Evolutionary conservation across 2,329 filamentous ascomycete species (phyloP), one percentile per base, ranked within the genome.

Genomic region (Phoma sp.): DNA sequence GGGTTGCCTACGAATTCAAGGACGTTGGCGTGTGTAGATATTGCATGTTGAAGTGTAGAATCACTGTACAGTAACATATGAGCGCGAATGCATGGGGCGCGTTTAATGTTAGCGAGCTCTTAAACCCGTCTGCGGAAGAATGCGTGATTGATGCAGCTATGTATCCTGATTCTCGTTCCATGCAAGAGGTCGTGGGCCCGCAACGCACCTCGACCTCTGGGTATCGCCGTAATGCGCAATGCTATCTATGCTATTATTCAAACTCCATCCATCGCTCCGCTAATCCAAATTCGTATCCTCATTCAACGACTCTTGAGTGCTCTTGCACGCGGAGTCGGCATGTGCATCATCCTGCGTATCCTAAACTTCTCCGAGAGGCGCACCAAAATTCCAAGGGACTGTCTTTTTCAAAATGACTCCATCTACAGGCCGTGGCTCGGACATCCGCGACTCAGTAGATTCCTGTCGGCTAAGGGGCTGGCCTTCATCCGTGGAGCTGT

Each of bases 361-460:
- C 57, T 67, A 68, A 14, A 58, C 64, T 49, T 69, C 65, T 6
- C 73, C 73, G 14, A 75, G 49, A 1, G 73, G 73, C 2, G 65
- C 67, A 2, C 73, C 72, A 35, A 75, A 66, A 46, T 75, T 75
- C 56, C 70, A 61, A 11, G 60, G 67, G 0, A 69, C 67, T 3
- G 29, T 50, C 38, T 68, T 72, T 58, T 75, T 75, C 13, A 75
- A 57, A 8, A 61, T 59, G 13, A 75, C 68, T 1, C 72, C 73
- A 32, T 74, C 72, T 2, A 74, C 61, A 5, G 58, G 52, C 27
- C 60, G 62, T n/a, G 57, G 52, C 13, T 62, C 59, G 0, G 68
- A 63, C 9, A 55, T 55, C 14, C 59, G 55, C 13, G 61, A 58
- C 9, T 67, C 65, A 1, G 57, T 44, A 7, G 71, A 68, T 18